Evolutionary conservation across 768 basidiomycete genomes (phyloP).

Genomic region (Termitomyces sp.): DNA sequence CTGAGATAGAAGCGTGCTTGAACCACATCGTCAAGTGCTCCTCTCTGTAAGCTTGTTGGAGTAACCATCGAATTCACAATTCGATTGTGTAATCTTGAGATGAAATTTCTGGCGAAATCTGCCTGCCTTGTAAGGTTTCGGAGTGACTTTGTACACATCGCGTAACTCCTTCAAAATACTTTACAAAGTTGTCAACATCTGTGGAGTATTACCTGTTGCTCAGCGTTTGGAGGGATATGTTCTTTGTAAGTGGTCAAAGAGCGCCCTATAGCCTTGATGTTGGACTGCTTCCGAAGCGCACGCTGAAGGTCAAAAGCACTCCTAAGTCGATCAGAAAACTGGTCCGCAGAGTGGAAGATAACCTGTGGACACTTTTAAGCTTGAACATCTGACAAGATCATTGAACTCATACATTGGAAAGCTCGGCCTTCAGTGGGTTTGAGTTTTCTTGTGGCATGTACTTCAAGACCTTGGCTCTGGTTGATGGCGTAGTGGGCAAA

Average conservation of each 20-base stretch:
- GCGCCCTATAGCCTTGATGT: neutral
- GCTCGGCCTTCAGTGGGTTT: neutral
- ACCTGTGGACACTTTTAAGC: neutral
- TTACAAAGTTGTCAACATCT: neutral
- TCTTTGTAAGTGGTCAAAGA: neutral
- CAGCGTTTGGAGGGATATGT: neutral
- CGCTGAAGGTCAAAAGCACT: too few species aligned
- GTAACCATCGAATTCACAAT: constrained; percentile 11
- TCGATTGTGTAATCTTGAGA: constrained; percentile 9
- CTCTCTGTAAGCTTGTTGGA: constrained; percentile 4
- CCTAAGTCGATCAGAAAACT: too few species aligned
- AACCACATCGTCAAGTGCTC: neutral
- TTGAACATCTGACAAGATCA: neutral
- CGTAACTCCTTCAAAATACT: neutral
- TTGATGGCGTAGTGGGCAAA: too few species aligned
- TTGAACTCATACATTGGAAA: neutral
- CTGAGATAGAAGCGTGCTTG: constrained; percentile 1
- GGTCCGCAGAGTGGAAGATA: too few species aligned
- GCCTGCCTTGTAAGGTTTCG: neutral
- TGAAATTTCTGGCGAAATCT: constrained; percentile 1
- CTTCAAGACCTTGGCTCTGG: neutral
- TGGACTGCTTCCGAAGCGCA: neutral
- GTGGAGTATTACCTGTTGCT: neutral
- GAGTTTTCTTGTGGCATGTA: neutral
- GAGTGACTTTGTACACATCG: neutral